These are phyloP conservation scores for Zizania palustris DNA, from an alignment of 202 grass and related monocot genomes.

Conservation along the genomic window DNA sequence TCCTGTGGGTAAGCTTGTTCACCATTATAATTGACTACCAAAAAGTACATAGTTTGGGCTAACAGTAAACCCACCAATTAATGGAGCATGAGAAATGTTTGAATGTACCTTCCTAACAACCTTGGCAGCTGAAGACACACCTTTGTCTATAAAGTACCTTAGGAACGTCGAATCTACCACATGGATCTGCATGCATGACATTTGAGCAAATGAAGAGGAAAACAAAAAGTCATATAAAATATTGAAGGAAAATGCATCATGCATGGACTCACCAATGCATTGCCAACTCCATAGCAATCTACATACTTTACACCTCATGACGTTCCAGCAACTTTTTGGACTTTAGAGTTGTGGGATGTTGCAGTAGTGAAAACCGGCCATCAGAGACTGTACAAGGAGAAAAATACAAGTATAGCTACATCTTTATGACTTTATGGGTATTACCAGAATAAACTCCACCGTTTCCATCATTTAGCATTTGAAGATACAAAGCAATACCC, in stretches of 20 bases:
- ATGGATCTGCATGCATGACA: conserved; percentile 55
- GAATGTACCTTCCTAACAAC: conserved; percentile 79
- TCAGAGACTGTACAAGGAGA: not conserved
- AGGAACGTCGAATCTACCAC: conserved; percentile 82
- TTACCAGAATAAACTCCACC: conserved; percentile 95
- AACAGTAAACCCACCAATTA: not conserved
- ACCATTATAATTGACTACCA: conserved; percentile 30
- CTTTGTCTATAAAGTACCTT: conserved; percentile 88
- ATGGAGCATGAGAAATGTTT: conserved; percentile 29
- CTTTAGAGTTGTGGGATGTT: conserved; percentile 56
- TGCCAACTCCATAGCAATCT: conserved; percentile 84
- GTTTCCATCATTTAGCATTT: conserved; percentile 50
- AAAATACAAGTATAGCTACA: not conserved
- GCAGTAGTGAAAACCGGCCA: conserved; percentile 28
- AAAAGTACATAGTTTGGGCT: not conserved
- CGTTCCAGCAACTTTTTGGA: conserved; percentile 77
- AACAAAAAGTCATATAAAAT: not conserved
- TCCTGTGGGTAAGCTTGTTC: conserved; percentile 96
- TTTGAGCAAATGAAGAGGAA: conserved; percentile 44
- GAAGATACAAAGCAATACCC: conserved; percentile 4
- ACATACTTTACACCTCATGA: conserved; percentile 72
- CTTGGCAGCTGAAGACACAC: conserved; percentile 71
- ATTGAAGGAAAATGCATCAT: not conserved
- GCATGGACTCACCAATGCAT: conserved; percentile 56
- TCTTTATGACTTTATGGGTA: not conserved